Evolutionary conservation across 192 early-diverging fungal species (phyloP), one percentile per base, ranked within the genome.

Genomic region (Backusella morwellensis): DNA sequence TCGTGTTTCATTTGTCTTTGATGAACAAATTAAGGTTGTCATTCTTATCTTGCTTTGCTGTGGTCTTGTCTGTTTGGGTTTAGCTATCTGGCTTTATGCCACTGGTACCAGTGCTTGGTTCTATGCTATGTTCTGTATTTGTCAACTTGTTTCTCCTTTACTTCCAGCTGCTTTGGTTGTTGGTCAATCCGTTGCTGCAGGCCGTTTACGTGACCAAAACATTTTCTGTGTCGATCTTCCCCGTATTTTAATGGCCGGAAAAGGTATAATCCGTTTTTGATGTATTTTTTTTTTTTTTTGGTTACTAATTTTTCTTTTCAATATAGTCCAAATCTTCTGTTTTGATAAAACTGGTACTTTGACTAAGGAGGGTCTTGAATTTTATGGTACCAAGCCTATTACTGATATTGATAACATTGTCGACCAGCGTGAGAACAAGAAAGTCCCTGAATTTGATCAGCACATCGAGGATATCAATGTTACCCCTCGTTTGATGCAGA

Each of bases 261-360:
- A 93, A 84, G 36, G 68, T 69, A 69, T 23, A n/a, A 21, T 11
- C 26, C 34, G 15, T 1, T 29, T 29, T 29, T 29, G 29, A 29
- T 29, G 29, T 29, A 32, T 35, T 19, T 35, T 3, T 35, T 17
- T 59, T 26, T 12, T 26, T 59, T 59, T 59, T 59, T 59, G 9
- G 7, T 56, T 11, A 56, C 21, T 59, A 8, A 59, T 59, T 59
- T 56, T 56, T 21, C 26, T 69, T 38, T 69, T 44, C 42, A 44
- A n/a, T 8, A 15, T 69, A 71, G 86, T 89, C 19, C 89, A 90
- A 79, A 80, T 93, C 42, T 91, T 91, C 76, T 90, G 88, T 80
- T 93, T 93, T 75, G 92, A 92, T 77, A 92, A 93, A 77, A 91
- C 91, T 47, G 91, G 91, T 36, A 93, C 92, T 23, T 80, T 93